Evolutionary conservation across 1,139 yeast species (phyloP).

Genomic region (Saccharomyces hybrid): DNA sequence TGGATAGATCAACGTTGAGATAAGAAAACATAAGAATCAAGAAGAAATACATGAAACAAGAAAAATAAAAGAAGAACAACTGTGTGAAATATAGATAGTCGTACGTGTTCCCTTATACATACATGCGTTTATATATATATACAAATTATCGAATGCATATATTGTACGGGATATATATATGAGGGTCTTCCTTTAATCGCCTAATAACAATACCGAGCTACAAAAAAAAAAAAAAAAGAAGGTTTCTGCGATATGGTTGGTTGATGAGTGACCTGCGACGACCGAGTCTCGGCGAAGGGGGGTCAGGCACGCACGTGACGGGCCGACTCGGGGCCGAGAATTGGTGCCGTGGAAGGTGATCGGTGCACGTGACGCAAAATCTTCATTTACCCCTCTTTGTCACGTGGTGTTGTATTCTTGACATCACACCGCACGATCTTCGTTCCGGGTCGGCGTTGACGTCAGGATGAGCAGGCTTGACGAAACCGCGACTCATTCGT

Average conservation of each 20-base stretch:
- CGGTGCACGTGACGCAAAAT: neutral
- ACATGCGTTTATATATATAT: neutral
- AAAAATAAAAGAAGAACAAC: neutral
- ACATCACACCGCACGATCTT: neutral
- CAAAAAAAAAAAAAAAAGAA: neutral
- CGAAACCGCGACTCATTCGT: neutral
- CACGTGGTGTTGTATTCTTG: neutral
- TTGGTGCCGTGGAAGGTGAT: neutral
- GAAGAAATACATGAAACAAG: neutral
- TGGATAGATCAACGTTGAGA: neutral
- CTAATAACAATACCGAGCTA: neutral
- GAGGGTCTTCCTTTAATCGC: slow-evolving; percentile 1
- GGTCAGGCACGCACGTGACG: neutral
- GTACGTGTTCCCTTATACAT: neutral
- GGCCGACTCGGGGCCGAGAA: neutral
- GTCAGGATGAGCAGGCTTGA: neutral
- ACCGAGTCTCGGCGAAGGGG: neutral
- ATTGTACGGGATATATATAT: slow-evolving; percentile 1
- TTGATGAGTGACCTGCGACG: neutral
- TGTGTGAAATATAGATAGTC: neutral
- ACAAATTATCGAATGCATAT: neutral
- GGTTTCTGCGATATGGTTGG: slow-evolving; percentile 1
- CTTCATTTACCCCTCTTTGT: neutral
- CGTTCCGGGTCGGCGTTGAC: neutral
- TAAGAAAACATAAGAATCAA: neutral